Percentiles rank a stretch among this genome's conserved stretches.
These are phyloP conservation scores for Kalmusia sp. DNA, from an alignment of 2,329 filamentous ascomycete genomes.

Conservation along the genomic window DNA sequence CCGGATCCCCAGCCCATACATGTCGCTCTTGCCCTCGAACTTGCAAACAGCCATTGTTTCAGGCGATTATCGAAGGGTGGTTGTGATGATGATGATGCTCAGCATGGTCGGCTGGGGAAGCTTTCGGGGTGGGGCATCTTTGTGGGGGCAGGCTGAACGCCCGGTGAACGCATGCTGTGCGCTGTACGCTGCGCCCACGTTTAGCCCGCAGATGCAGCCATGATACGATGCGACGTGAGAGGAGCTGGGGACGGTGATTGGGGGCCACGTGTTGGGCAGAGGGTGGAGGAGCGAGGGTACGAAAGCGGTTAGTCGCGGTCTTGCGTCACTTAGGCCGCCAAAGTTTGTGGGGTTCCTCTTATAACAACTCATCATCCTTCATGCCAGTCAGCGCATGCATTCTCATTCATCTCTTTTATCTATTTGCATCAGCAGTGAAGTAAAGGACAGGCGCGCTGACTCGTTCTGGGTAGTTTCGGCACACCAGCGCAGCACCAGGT, in stretches of 20 bases:
- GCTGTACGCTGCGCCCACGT: neutral
- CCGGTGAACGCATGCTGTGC: neutral
- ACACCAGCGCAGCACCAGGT: no score
- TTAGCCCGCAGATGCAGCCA: conserved; percentile 3
- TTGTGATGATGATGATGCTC: neutral
- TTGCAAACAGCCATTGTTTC: conserved; percentile 21
- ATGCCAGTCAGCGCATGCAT: no score
- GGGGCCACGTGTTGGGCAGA: conserved; percentile 3
- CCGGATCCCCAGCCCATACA: conserved; percentile 43
- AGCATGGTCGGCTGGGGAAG: neutral
- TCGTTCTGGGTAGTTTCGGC: no score
- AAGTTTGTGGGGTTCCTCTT: neutral
- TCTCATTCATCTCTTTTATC: no score
- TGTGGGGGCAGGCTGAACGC: neutral
- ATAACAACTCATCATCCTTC: no score
- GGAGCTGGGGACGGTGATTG: neutral
- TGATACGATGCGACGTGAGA: neutral
- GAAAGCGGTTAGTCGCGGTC: neutral
- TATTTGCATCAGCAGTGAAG: no score
- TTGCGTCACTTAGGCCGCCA: no score
- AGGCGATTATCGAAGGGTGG: neutral
- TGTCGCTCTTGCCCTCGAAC: conserved; percentile 35
- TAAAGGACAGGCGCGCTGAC: no score
- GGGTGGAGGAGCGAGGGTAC: neutral
- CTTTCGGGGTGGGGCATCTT: conserved; percentile 1